Base-by-base conservation (phyloP, 345 rosid species). In the Tarenaya hassleriana region DNA sequence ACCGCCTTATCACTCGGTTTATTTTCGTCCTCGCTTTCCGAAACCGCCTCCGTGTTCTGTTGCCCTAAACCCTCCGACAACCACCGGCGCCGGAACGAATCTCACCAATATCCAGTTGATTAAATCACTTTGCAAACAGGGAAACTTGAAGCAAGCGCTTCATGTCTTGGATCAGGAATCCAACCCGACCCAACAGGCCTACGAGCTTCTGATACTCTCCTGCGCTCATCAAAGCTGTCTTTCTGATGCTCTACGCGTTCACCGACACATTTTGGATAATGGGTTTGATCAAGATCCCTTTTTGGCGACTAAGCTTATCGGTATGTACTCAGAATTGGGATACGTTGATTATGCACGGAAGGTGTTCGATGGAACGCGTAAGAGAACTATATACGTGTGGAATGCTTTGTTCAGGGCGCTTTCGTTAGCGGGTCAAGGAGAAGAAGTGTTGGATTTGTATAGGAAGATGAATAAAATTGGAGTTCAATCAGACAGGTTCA, bases 211-310 rank as follows among this genome's bases (percentile, higher is more conserved):
- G 18, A 73, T 91, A 62, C 89, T 77, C 55, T 69, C 85, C 10
- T 86, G 96, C 69, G 52, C 73, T 59, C 64, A 59, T 59, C 70
- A 76, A 0, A 77, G 72, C 41, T 82, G 94, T 14, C 69, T 82
- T 46, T 55, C 80, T 40, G 77, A 78, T 40, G 97, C 79, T 41
- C 60, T 52, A 54, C 48, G 60, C 15, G 82, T 91, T 59, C 92
- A 91, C 34, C 64, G 71, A 21, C 95, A 82, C 55, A 75, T 91
- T 11, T 32, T 55, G 3, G 68, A 71, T 19, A 80, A 75, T 71
- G 96, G 98, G 69, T 87, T 72, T 18, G 98, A 71, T 59, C 87
- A 84, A 64, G 98, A 91, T 34, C 88, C 96, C 8, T 91, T 86
- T 73, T 66, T 91, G 86, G 96, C 81, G 7, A 91, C 98, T 31